Evolutionary conservation across 768 basidiomycete genomes (phyloP).

Genomic region (Gloeopeniophorella convolvens): DNA sequence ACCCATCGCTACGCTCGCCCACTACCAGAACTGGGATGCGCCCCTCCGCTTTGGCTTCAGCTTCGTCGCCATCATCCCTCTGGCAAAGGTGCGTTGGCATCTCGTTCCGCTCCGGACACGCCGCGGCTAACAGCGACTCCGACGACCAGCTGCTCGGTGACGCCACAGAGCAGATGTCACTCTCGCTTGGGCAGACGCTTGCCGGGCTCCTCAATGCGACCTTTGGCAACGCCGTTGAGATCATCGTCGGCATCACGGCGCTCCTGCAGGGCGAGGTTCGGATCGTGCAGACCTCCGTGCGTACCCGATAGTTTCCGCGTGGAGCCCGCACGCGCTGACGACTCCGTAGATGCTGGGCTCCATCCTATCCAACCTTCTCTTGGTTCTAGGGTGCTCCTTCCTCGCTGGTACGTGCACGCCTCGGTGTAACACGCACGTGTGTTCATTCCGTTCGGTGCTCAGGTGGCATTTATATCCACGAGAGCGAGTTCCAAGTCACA

Average conservation of each 20-base stretch:
- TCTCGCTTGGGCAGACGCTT: slow-evolving; percentile 75
- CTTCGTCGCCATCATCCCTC: slow-evolving; percentile 79
- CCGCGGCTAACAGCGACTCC: not conserved
- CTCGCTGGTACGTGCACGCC: slow-evolving; percentile 51
- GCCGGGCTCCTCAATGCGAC: slow-evolving; percentile 84
- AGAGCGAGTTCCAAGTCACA: slow-evolving; percentile 73
- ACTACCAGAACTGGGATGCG: slow-evolving; percentile 68
- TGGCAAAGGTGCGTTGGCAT: slow-evolving; percentile 59
- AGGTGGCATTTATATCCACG: slow-evolving; percentile 60
- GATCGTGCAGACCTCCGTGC: slow-evolving; percentile 86
- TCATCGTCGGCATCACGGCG: slow-evolving; percentile 85
- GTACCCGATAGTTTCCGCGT: slow-evolving; percentile 20
- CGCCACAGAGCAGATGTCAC: slow-evolving; percentile 74
- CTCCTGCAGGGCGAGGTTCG: slow-evolving; percentile 66
- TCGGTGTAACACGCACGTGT: not conserved
- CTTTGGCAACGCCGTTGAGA: slow-evolving; percentile 80
- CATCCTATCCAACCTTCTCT: slow-evolving; percentile 81
- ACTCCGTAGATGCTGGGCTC: slow-evolving; percentile 75
- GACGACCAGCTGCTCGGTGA: slow-evolving; percentile 64
- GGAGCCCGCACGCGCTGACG: slow-evolving; percentile 1
- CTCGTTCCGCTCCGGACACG: not conserved
- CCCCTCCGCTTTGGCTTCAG: slow-evolving; percentile 67
- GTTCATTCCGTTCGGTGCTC: not conserved
- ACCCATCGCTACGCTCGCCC: slow-evolving; percentile 61
- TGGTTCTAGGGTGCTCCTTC: slow-evolving; percentile 90